phyloP scores from a whole-genome alignment of 1,139 yeast species.

The Arxiozyma bovina region DNA sequence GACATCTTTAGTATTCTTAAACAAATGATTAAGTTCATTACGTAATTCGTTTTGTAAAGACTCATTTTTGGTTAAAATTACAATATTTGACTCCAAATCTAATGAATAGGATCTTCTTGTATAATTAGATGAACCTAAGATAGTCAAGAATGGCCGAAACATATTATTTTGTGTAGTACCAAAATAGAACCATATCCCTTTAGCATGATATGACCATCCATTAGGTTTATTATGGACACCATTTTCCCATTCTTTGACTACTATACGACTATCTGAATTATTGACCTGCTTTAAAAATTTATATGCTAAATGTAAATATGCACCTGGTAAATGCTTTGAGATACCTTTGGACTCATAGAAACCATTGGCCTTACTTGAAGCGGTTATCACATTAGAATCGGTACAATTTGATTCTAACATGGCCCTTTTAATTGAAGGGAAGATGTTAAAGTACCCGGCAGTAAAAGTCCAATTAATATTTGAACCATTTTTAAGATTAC shows the following conservation, averaged over 20 bases:
- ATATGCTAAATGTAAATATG: conserved; percentile 71
- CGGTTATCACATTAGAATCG: conserved; percentile 66
- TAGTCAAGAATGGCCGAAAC: conserved; percentile 62
- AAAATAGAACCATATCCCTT: conserved; percentile 77
- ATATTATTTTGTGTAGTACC: conserved; percentile 30
- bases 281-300: conserved; percentile 55
- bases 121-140: conserved; percentile 88
- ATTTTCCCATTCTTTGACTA: conserved; percentile 73
- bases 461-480: conserved; percentile 74
- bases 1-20: conserved; percentile 44
- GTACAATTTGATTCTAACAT: conserved; percentile 51
- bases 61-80: conserved; percentile 62
- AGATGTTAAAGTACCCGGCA: conserved; percentile 93
- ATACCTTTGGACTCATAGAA: conserved; percentile 80
- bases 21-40: conserved; percentile 55
- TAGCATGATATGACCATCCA: conserved; percentile 99
- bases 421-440: conserved; percentile 59
- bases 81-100: conserved; percentile 82
- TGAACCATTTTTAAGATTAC: background rate
- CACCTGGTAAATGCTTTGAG: conserved; percentile 76
- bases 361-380: conserved; percentile 89
- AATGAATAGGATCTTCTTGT: conserved; percentile 81
- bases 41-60: conserved; percentile 50
- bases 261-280: conserved; percentile 39
- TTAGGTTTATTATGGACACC: conserved; percentile 72